phyloP scores from a whole-genome alignment of 768 basidiomycete genomes.

The Austroboletus festivus region DNA sequence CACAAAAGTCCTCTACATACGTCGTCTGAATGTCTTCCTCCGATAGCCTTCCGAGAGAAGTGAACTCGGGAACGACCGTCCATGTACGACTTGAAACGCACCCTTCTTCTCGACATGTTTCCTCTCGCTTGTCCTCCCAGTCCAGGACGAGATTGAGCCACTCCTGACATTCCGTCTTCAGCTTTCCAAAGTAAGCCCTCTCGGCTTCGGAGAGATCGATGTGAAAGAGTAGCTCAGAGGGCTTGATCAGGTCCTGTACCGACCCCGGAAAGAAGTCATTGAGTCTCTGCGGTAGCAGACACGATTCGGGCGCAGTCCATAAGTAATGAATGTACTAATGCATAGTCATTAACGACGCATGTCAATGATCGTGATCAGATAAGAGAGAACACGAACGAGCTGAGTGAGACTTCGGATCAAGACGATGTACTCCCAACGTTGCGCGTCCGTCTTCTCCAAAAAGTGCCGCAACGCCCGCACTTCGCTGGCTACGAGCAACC shows the following conservation, averaged over 20 bases:
- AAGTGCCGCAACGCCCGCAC: slow-evolving; percentile 8
- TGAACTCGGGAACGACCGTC: neutral
- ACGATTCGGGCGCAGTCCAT: slow-evolving; percentile 28
- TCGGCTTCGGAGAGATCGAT: slow-evolving; percentile 22
- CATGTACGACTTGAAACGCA: neutral
- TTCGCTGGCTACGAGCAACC: slow-evolving; percentile 21
- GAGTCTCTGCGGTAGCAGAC: slow-evolving; percentile 16
- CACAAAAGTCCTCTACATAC: slow-evolving; percentile 25
- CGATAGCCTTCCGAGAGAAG: slow-evolving; percentile 7
- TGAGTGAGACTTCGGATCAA: slow-evolving; percentile 20
- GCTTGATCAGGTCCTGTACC: slow-evolving; percentile 6
- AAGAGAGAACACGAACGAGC: slow-evolving; percentile 13
- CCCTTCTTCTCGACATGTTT: slow-evolving; percentile 7
- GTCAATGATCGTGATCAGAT: too few relatives aligned
- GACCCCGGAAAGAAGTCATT: slow-evolving; percentile 31
- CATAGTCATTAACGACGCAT: neutral
- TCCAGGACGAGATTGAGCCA: slow-evolving; percentile 17
- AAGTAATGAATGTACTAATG: slow-evolving; percentile 28
- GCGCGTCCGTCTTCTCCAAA: slow-evolving; percentile 8
- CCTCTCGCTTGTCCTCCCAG: slow-evolving; percentile 21
- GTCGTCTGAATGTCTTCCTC: slow-evolving; percentile 8
- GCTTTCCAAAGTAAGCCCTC: slow-evolving; percentile 11
- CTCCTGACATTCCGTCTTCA: slow-evolving; percentile 15
- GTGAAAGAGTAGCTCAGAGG: slow-evolving; percentile 26
- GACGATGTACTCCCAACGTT: slow-evolving; percentile 23